Percentiles rank a stretch among this genome's conserved stretches.
phyloP scores from a whole-genome alignment of 148 eudicot species.

The Tetragonia tetragonoides region DNA sequence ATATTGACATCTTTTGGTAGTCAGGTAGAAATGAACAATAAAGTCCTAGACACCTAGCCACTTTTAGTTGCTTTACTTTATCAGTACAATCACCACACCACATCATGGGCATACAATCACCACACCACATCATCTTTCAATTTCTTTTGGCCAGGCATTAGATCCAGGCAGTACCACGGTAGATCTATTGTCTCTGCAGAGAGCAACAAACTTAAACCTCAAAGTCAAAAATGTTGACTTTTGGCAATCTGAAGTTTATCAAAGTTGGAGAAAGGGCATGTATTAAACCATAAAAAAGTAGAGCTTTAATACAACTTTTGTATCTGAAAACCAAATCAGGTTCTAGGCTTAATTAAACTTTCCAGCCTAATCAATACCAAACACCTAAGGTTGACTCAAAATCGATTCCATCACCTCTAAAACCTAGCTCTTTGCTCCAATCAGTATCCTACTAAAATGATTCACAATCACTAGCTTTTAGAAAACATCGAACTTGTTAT shows the following conservation, averaged over 20 bases:
- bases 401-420: too few relatives aligned
- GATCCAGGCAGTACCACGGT: background rate
- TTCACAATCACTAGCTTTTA: too few relatives aligned
- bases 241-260: background rate
- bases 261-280: background rate
- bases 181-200: background rate
- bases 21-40: background rate
- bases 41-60: background rate
- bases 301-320: background rate
- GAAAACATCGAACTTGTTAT: too few relatives aligned
- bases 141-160: background rate
- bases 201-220: background rate
- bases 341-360: background rate
- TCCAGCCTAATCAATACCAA: too few relatives aligned
- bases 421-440: too few relatives aligned
- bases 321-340: background rate
- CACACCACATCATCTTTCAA: background rate
- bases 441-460: too few relatives aligned
- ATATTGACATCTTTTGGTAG: background rate
- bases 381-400: too few relatives aligned
- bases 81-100: background rate
- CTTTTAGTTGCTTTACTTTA: background rate
- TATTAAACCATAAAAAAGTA: background rate
- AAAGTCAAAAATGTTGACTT: background rate
- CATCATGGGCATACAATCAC: background rate